phyloP scores from a whole-genome alignment of 805 yeast species.

The Maudiozyma bulderi region DNA sequence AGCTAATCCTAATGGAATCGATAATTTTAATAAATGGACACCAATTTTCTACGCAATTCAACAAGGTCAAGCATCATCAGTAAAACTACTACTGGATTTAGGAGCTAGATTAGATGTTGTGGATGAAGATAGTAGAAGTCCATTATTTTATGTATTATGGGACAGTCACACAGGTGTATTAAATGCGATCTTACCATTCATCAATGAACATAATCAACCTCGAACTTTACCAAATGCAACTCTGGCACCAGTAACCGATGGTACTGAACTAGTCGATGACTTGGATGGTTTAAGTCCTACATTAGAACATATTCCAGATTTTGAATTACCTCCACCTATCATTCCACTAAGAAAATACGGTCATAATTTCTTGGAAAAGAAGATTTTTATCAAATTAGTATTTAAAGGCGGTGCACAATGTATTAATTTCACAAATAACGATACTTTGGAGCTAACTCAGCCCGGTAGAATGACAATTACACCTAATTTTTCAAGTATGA shows the following conservation, averaged over 20 bases:
- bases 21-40: conserved; percentile 87
- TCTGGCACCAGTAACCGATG: too few relatives aligned
- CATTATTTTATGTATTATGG: conserved; percentile 83
- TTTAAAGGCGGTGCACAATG: conserved; percentile 45
- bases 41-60: conserved; percentile 85
- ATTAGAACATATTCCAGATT: conserved; percentile 66
- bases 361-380: conserved; percentile 87
- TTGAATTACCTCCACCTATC: conserved; percentile 91
- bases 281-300: conserved; percentile 22
- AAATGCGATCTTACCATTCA: conserved; percentile 44
- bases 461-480: conserved; percentile 82
- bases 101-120: conserved; percentile 62
- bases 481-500: conserved; percentile 64
- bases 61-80: conserved; percentile 68
- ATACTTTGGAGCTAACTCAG: conserved; percentile 33
- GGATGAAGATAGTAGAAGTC: conserved; percentile 75
- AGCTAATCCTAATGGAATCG: conserved; percentile 66
- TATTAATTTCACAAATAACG: conserved; percentile 37
- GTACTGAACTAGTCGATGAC: conserved; percentile 11
- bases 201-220: neutral
- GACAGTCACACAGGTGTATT: conserved; percentile 85
- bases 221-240: too few relatives aligned
- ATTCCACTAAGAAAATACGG: conserved; percentile 91
- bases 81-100: conserved; percentile 55
- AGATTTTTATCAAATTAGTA: conserved; percentile 69